These are phyloP conservation scores for Coemansia umbellata DNA, from an alignment of 192 early-diverging fungal genomes.

Conservation along the genomic window DNA sequence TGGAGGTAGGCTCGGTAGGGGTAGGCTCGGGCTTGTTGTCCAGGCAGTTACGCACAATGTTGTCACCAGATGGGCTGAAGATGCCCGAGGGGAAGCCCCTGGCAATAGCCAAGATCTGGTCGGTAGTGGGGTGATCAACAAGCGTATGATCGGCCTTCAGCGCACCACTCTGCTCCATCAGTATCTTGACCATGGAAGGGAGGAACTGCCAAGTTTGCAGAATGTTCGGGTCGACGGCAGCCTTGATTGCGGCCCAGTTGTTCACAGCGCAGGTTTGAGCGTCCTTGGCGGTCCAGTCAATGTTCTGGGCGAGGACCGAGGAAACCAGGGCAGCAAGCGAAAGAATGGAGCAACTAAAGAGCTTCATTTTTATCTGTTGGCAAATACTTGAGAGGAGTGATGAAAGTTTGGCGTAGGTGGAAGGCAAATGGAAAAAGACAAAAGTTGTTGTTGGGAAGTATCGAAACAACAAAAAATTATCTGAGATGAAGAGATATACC, in stretches of 20 bases:
- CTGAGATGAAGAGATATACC: too few relatives aligned
- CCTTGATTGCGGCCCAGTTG: conserved; percentile 29
- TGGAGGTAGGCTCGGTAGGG: not conserved
- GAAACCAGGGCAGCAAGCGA: conserved; percentile 12
- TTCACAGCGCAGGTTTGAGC: conserved; percentile 17
- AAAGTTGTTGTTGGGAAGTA: too few relatives aligned
- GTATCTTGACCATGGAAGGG: conserved; percentile 13
- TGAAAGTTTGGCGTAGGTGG: too few relatives aligned
- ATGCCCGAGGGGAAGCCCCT: conserved; percentile 15
- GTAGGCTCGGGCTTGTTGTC: not conserved
- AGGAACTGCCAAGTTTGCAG: conserved; percentile 12
- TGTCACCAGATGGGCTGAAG: conserved; percentile 30
- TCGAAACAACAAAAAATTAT: too few relatives aligned
- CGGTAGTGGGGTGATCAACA: conserved; percentile 10
- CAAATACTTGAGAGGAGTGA: too few relatives aligned
- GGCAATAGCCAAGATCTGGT: conserved; percentile 8
- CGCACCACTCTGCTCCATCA: conserved; percentile 2
- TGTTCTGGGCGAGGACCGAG: conserved; percentile 2
- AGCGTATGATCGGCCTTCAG: conserved; percentile 20
- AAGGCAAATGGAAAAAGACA: too few relatives aligned
- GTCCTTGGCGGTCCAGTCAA: conserved; percentile 20
- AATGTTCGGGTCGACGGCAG: conserved; percentile 12
- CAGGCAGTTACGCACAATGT: conserved; percentile 23
- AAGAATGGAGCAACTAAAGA: conserved; percentile 17
- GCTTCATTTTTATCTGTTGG: conserved; percentile 37